Conservation (phyloP, 495 filamentous ascomycete species). For the Penicillium ochrochloron region DNA sequence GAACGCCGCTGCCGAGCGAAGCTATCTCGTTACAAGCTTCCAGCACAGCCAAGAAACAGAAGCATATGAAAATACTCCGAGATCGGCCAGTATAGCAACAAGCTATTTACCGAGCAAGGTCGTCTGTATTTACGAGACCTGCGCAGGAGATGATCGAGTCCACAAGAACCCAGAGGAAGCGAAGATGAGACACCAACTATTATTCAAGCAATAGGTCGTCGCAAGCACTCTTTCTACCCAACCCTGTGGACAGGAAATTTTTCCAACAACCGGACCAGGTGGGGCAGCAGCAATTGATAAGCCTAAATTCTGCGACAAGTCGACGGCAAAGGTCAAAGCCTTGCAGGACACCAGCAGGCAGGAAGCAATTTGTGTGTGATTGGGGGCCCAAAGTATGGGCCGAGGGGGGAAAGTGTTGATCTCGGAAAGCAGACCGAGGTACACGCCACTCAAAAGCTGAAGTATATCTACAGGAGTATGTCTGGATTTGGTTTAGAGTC, state of each 20-base stretch:
- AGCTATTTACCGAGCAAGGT: neutral
- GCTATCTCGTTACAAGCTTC: conserved; percentile 2
- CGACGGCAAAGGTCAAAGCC: conserved; percentile 7
- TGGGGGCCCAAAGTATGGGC: neutral
- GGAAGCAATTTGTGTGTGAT: conserved; percentile 7
- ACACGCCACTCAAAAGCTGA: conserved; percentile 4
- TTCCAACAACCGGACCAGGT: conserved; percentile 16
- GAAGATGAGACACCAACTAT: neutral
- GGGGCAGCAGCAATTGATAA: conserved; percentile 25
- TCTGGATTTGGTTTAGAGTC: neutral
- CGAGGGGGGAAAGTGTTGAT: conserved; percentile 5
- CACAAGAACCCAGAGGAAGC: neutral
- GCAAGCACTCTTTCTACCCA: conserved; percentile 5
- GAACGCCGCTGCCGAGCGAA: neutral
- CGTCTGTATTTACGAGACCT: neutral
- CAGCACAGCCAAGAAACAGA: neutral
- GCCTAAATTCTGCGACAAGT: conserved; percentile 16
- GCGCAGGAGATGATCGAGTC: neutral
- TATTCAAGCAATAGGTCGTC: neutral
- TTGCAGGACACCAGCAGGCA: neutral
- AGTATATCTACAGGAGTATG: neutral
- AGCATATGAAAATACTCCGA: neutral
- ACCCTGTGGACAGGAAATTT: conserved; percentile 17
- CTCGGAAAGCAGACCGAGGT: conserved; percentile 22
- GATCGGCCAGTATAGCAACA: neutral